Conservation (phyloP, 139 green algal species). For the Eudorina sp. region DNA sequence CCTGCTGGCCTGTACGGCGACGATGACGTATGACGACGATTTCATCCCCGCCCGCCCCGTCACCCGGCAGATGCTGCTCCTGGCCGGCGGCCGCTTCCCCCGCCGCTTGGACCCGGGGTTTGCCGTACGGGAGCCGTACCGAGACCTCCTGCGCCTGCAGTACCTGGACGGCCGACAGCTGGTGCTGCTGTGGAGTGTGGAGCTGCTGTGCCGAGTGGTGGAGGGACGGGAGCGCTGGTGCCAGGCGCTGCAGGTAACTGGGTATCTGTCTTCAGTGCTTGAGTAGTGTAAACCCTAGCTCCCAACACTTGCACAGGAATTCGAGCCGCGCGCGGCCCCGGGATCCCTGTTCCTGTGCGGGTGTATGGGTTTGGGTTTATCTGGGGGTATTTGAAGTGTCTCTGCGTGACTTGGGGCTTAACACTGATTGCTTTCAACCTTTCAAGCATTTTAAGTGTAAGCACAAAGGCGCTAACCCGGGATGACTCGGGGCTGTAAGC, state of each 20-base stretch:
- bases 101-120: not conserved
- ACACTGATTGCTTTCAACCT: not conserved
- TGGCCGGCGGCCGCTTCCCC: slow-evolving; percentile 20
- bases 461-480: too few relatives aligned
- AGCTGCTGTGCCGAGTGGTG: not conserved
- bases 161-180: not conserved
- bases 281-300: too few relatives aligned
- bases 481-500: too few relatives aligned
- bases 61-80: not conserved
- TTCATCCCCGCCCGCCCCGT: too few relatives aligned
- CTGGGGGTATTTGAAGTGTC: not conserved
- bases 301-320: too few relatives aligned
- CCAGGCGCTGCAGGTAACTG: slow-evolving; percentile 38
- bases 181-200: slow-evolving; percentile 28
- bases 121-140: not conserved
- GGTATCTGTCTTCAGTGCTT: too few relatives aligned
- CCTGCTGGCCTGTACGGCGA: too few relatives aligned
- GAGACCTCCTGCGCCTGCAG: not conserved
- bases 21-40: too few relatives aligned
- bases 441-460: too few relatives aligned
- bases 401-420: not conserved
- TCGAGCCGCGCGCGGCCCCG: too few relatives aligned
- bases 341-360: not conserved
- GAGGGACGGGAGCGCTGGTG: not conserved
- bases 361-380: not conserved